These are phyloP conservation scores for Abelmoschus esculentus DNA, from an alignment of 345 rosid species.

Conservation along the genomic window DNA sequence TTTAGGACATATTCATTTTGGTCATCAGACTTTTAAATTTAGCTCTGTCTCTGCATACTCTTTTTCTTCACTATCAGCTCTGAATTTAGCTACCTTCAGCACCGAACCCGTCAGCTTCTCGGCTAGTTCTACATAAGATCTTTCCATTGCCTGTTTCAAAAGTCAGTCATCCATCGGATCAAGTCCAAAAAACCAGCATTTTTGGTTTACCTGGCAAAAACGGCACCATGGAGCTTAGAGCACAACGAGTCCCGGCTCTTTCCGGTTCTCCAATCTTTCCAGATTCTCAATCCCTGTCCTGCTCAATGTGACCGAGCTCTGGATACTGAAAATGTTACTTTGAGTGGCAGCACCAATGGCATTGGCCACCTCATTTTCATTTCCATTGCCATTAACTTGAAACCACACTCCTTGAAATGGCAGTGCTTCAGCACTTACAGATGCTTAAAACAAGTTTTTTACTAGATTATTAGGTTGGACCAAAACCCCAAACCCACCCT, in stretches of 20 bases:
- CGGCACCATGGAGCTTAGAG: constrained; percentile 96
- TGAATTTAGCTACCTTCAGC: constrained; percentile 79
- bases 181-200: not conserved
- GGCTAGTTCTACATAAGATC: constrained; percentile 59
- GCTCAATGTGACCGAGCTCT: constrained; percentile 51
- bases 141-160: constrained; percentile 61
- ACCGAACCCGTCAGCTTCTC: constrained; percentile 65
- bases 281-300: constrained; percentile 77
- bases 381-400: constrained; percentile 17
- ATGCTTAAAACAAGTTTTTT: not conserved
- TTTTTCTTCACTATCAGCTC: constrained; percentile 81
- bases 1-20: no score
- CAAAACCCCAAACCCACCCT: not conserved
- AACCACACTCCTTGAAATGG: no score
- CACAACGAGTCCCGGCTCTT: constrained; percentile 81
- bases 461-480: not conserved
- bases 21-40: not conserved
- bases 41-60: constrained; percentile 66
- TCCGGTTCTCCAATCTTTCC: constrained; percentile 47
- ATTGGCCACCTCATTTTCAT: constrained; percentile 31
- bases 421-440: no score
- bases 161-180: not conserved
- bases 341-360: constrained; percentile 15
- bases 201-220: constrained; percentile 58
- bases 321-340: constrained; percentile 54